Evolutionary conservation across 805 yeast genomes (phyloP), one percentile per base, ranked within the genome.

Genomic region (Spathaspora girioi): DNA sequence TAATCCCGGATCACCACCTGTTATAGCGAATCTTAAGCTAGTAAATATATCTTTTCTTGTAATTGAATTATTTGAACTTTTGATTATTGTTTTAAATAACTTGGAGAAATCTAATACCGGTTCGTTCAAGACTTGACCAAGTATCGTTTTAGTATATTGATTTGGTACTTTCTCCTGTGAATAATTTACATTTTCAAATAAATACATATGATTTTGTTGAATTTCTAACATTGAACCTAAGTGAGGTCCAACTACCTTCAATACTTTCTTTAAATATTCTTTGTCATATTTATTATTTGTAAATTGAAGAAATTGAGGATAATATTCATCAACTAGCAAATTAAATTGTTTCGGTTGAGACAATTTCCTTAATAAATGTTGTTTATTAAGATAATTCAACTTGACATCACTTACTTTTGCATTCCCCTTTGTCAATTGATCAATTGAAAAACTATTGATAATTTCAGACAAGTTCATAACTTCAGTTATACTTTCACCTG

Each of bases 381-480:
- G 78, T 60, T 87, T 89, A 67, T 94, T 92, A 70, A 94, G 88
- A 64, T 71, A 88, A 57, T 76, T 73, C 49, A 94, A 75, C 66
- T 94, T 93, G 49, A 79, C 77, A 53, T 82, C 84, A 56, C 88
- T 91, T 7, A 94, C 97, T 64, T 91, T 93, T 14, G 97, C 96
- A 68, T 92, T 92, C 1, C 99, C 98, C 60, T 83, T 90, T 11
- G 98, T 93, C 58, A 94, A 75, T 20, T 87, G 84, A 51, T 84
- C 83, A 38, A 91, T 63, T 14, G 82, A 74, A 63, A 94, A 94
- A 20, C 65, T 53, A 26, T 73, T 54, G 11, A 75, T 80, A 49
- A 92, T 67, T 32, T 87, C 81, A 1, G 72, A 56, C 53, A 86
- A 59, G 0, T 68, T 59, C 68, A 79, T 77, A 7, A 82, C 69